Evolutionary conservation across 768 basidiomycete species (phyloP), one percentile per base, ranked within the genome.

Genomic region (Tephrocybe sp.): DNA sequence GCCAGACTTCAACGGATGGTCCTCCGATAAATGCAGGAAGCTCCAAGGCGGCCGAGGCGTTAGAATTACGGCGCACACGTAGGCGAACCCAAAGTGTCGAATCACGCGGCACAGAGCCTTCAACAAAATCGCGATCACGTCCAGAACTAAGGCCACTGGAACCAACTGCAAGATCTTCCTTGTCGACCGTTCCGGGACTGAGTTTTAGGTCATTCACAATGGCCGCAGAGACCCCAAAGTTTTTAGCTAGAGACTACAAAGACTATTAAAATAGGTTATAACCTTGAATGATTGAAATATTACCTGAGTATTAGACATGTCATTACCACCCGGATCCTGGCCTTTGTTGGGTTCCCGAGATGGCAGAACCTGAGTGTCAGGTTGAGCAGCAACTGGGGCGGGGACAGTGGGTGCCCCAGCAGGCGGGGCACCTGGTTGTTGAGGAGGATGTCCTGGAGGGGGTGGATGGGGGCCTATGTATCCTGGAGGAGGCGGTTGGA

Each of bases 111-210:
- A 71, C 63, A 13, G 79, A 68, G 6, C 79, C 62, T 49, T 84
- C 81, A 16, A 65, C 59, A 44, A 78, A 70, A 46, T 78, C 73
- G 40, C 83, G 79, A 60, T 89, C 87, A 14, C 87, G 82, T 34
- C 84, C 84, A 2, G 86, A 87, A 31, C 74, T 71, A 41, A 91
- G 78, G 32, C 85, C 87, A 54, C 71, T 80, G 3, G 85, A 85
- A 26, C 87, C 89, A 20, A 91, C 86, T 2, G 86, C 86, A 4
- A 91, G 75, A 61, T 91, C 89, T 62, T 92, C 89, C 54, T 68
- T 81, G 63, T 86, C 85, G 20, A 65, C 66, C 12, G 68, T 55
- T 16, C 58, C 65, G 0, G 77, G 67, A 46, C 75, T 71, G 40
- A 89, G 72, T 51, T 79, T 80, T 53, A 84, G 73, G 54, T 82